Evolutionary conservation across 2,329 filamentous ascomycete genomes (phyloP).

Genomic region (Cryphonectria radicalis): DNA sequence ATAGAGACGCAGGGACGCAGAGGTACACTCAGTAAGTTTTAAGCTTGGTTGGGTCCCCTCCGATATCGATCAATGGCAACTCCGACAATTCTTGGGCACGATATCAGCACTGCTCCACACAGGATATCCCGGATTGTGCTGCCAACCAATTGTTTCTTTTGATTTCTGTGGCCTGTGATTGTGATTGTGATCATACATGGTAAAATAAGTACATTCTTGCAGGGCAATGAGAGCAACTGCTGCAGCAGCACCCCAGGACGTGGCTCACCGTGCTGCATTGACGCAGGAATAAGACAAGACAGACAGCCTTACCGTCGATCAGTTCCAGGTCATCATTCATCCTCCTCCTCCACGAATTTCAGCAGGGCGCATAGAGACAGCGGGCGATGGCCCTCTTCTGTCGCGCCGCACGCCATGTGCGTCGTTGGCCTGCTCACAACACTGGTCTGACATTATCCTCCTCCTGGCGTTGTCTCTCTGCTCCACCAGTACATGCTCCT

Average conservation of each 20-base stretch:
- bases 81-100: background rate
- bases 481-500: background rate
- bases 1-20: too few relatives aligned
- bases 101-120: constrained; percentile 3
- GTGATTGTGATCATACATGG: background rate
- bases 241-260: background rate
- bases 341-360: background rate
- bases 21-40: background rate
- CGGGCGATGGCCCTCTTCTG: background rate
- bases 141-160: background rate
- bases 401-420: background rate
- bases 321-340: background rate
- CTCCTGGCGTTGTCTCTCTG: background rate
- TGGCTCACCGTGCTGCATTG: background rate
- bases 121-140: background rate
- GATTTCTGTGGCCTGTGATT: background rate
- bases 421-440: constrained; percentile 6
- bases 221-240: background rate
- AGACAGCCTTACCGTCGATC: background rate
- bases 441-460: background rate
- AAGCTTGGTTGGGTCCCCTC: constrained; percentile 16
- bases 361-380: background rate
- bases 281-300: background rate
- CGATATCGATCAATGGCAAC: constrained; percentile 2
- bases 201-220: background rate